Percentiles rank a stretch among this genome's conserved stretches.
Conservation (phyloP, 805 yeast species). For the Wickerhamiella musiphila region DNA sequence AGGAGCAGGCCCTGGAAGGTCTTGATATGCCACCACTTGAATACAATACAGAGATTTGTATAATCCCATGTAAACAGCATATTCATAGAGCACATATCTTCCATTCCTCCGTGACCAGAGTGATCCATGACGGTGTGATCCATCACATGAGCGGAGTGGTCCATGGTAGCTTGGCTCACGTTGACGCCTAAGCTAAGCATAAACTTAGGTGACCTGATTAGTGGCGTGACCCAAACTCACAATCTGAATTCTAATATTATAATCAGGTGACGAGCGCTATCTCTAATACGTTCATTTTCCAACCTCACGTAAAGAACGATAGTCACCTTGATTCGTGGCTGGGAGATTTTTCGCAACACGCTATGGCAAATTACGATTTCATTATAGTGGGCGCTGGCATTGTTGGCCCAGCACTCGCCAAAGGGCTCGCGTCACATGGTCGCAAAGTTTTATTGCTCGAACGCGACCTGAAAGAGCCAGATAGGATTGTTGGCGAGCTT, state of each 20-base stretch:
- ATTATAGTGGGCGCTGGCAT: conserved; percentile 98
- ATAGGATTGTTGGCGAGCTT: conserved; percentile 91
- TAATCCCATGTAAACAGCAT: conserved; percentile 74
- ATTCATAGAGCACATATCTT: conserved; percentile 13
- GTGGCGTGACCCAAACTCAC: too few species aligned
- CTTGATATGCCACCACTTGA: conserved; percentile 64
- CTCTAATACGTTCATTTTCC: too few species aligned
- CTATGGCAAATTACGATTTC: conserved; percentile 40
- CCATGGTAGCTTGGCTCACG: too few species aligned
- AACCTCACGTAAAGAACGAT: too few species aligned
- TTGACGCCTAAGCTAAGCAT: too few species aligned
- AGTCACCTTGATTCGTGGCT: too few species aligned
- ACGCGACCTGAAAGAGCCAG: conserved; percentile 83
- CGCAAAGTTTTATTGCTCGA: conserved; percentile 63
- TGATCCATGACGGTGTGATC: conserved; percentile 11
- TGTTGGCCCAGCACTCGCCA: conserved; percentile 85
- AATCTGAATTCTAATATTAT: too few species aligned
- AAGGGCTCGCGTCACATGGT: conserved; percentile 80
- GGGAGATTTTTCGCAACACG: too few species aligned
- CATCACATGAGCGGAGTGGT: conserved; percentile 8
- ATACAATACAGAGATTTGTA: conserved; percentile 52
- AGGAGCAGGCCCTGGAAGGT: conserved; percentile 33
- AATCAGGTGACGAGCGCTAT: too few species aligned
- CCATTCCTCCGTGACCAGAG: conserved; percentile 11
- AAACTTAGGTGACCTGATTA: too few species aligned